Base-by-base conservation (phyloP, 2,329 filamentous ascomycete genomes). In the Fusarium sterilihyphosum region DNA sequence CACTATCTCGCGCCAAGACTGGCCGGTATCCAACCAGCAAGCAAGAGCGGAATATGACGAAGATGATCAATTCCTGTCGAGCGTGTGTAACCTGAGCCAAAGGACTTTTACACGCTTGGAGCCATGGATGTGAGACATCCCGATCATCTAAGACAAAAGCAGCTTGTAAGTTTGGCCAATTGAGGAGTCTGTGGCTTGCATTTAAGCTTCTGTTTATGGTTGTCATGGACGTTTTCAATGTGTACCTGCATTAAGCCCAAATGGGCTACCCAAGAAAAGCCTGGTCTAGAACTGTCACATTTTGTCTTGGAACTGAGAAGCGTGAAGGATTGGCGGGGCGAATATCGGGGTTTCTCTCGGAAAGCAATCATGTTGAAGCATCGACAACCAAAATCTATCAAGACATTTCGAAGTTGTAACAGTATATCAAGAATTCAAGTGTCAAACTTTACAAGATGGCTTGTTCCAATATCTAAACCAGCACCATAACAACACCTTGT, bases 151-250 rank as follows among this genome's bases (percentile, higher is more conserved):
- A 38, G 31, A 62, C 35, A 38, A 43, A 68, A 29, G 29, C 54
- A 49, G 41, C 24, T 22, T 13, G 2, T 5, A 8, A 35, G 0
- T 7, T 12, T 12, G 3, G 16, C 10, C 18, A 40, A 29, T 8
- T 20, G 3, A 22, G 3, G 8, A 13, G 3, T 16, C 3, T 2
- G 24, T 44, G 43, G 47, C 54, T 68, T 54, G 3, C 3, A 3
- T 1, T 68, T 62, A 68, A 68, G 47, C 64, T 68, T 68, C 41
- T 47, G 54, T 62, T 68, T 68, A 54, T 41, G 56, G 65, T 68
- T 68, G 41, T 38, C 22, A 2, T 26, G 8, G 54, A 31, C 31
- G 22, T 38, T 68, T n/a, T 33, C 14, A n/a, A n/a, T 13, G 4
- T 60, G 57, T 37, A 17, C 33, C 44, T 53, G 57, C 44, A 60